Evolutionary conservation across 2,329 filamentous ascomycete genomes (phyloP).

Genomic region (Aureobasidium zeae): DNA sequence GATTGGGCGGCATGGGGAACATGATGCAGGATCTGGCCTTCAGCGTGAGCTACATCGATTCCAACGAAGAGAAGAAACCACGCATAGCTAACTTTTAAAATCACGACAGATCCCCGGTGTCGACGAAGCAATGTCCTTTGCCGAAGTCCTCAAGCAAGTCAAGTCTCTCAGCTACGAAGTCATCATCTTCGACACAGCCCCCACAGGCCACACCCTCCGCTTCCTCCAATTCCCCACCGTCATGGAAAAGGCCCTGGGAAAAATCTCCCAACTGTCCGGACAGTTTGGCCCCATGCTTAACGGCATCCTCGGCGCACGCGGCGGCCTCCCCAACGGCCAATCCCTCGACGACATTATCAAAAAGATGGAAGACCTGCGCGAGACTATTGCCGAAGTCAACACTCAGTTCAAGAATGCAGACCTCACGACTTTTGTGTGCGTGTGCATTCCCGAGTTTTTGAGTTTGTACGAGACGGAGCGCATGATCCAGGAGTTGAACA

Average conservation of each 20-base stretch:
- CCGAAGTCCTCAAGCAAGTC: slow-evolving; percentile 97
- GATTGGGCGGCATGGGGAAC: slow-evolving; percentile 63
- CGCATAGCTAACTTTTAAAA: not conserved
- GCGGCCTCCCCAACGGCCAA: slow-evolving; percentile 80
- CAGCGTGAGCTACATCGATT: slow-evolving; percentile 50
- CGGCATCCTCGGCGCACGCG: slow-evolving; percentile 72
- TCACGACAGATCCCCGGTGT: slow-evolving; percentile 84
- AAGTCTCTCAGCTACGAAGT: slow-evolving; percentile 98
- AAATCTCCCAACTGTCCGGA: slow-evolving; percentile 83
- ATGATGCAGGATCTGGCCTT: slow-evolving; percentile 99
- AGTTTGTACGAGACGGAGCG: slow-evolving; percentile 97
- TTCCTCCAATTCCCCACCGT: slow-evolving; percentile 98
- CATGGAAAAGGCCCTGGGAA: slow-evolving; percentile 96
- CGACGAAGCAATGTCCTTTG: slow-evolving; percentile 99
- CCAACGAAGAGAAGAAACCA: too few species aligned
- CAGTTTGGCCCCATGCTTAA: slow-evolving; percentile 97
- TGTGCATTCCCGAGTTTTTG: slow-evolving; percentile 96
- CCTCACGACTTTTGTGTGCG: slow-evolving; percentile 93
- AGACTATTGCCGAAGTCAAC: slow-evolving; percentile 93
- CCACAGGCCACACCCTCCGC: slow-evolving; percentile 93
- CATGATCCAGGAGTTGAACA: slow-evolving; percentile 96
- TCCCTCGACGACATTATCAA: slow-evolving; percentile 84
- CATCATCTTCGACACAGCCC: slow-evolving; percentile 98
- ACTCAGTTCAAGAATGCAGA: slow-evolving; percentile 95
- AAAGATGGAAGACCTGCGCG: slow-evolving; percentile 87